Evolutionary conservation across 192 early-diverging fungal species (phyloP), one percentile per base, ranked within the genome.

Genomic region (Endogone sp.): DNA sequence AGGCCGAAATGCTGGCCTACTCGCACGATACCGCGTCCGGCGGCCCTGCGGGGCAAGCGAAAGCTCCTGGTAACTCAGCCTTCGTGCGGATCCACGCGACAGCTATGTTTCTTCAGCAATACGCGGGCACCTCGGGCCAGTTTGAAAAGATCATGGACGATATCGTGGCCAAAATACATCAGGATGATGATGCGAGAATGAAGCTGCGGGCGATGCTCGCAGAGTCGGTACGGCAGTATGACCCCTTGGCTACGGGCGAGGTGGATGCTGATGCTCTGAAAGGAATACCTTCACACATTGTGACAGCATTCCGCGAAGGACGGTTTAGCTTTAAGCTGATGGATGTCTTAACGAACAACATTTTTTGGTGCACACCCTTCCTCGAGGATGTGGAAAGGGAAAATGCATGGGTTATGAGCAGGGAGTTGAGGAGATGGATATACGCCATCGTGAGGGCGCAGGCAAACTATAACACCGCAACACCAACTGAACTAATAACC

Each of bases 311-410:
- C 21, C 24, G 22, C 22, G 59, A 60, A 21, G 27, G 59, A 23
- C 6, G 1, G 22, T 28, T 28, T 22, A 22, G 27, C 10, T 60
- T 60, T 70, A 76, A 82, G 55, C 66, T 81, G 22, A 67, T 82
- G 72, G 81, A 85, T 69, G 71, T 79, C 13, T 59, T 78, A 6
- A 64, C 58, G 2, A 77, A 60, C 29, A 31, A 61, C 24, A 75
- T 67, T 62, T 82, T 82, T 60, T 85, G 83, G 83, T 75, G 75
- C 26, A 69, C 68, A n/a, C 67, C 79, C 2, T 81, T 82, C 64
- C 29, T 85, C 37, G 83, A 85, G 63, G 83, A 85, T 49, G 64
- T 70, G 20, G 70, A 76, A 54, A 67, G 71, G 26, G 76, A 75
- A 63, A 71, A 63, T 27, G 72, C 76, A 25, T 81, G 80, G 79